Conservation (phyloP, 192 early-diverging fungal species). For the Glomus cerebriforme region DNA sequence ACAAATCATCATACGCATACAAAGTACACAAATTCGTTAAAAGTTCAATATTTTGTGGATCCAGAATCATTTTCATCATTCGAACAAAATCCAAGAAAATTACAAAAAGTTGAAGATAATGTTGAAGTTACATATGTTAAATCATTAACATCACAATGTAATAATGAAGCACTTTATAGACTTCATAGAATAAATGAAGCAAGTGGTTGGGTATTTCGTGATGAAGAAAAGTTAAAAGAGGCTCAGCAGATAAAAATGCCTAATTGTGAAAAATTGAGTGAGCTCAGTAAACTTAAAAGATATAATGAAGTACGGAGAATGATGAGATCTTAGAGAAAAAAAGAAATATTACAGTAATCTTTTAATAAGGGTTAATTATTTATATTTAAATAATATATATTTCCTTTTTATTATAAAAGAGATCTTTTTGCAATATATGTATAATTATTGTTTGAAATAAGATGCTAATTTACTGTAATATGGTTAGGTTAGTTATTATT, state of each 20-base stretch:
- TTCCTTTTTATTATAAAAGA: not conserved
- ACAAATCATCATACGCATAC: slow-evolving; percentile 49
- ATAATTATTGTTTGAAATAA: not conserved
- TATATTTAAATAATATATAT: not conserved
- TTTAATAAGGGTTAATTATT: not conserved
- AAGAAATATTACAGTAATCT: not conserved
- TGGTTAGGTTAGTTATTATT: not conserved
- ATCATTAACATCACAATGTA: slow-evolving; percentile 65
- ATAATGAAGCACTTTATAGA: slow-evolving; percentile 64
- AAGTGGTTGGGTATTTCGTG: slow-evolving; percentile 63
- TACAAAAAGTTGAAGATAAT: slow-evolving; percentile 68
- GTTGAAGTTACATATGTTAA: slow-evolving; percentile 73
- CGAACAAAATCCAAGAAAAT: slow-evolving; percentile 46
- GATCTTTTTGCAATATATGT: not conserved
- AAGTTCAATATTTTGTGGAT: slow-evolving; percentile 84
- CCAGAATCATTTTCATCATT: slow-evolving; percentile 42
- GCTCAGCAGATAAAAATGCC: slow-evolving; percentile 65
- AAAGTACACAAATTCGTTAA: slow-evolving; percentile 59
- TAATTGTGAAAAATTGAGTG: slow-evolving; percentile 72
- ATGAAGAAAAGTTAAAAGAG: slow-evolving; percentile 62
- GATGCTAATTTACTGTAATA: no score
- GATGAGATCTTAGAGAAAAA: not conserved
- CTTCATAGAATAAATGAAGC: slow-evolving; percentile 59
- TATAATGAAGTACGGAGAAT: not conserved
- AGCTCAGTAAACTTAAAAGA: slow-evolving; percentile 38